A percentile compares a stretch with the other conserved stretches of the same genome.
These are phyloP conservation scores for Iris macrosiphon DNA, from an alignment of 106 monocot species.

Conservation along the genomic window DNA sequence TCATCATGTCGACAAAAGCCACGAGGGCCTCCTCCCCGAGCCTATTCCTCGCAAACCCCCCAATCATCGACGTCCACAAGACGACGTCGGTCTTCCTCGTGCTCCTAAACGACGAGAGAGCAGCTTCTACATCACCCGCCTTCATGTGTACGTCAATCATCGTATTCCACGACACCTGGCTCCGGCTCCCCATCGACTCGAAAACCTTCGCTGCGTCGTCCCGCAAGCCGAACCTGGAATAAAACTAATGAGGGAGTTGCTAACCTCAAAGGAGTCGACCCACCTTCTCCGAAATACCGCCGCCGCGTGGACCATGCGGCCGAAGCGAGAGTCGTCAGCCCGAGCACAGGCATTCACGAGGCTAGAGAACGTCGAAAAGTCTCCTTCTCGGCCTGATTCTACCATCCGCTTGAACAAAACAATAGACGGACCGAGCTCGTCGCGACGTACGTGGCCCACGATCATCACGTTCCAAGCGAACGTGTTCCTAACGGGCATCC, in stretches of 20 bases:
- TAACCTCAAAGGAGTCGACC: conserved; percentile 28
- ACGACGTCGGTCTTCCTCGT: conserved; percentile 47
- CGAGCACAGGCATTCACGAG: conserved; percentile 33
- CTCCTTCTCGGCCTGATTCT: conserved; percentile 19
- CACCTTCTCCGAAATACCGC: conserved; percentile 33
- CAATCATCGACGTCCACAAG: conserved; percentile 60
- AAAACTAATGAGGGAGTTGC: conserved; percentile 60
- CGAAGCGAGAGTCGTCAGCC: conserved; percentile 11
- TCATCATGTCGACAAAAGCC: conserved; percentile 41
- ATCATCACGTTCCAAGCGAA: conserved; percentile 71
- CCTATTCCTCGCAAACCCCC: conserved; percentile 39
- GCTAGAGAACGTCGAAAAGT: conserved; percentile 34
- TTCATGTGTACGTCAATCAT: conserved; percentile 58
- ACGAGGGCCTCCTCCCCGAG: conserved; percentile 35
- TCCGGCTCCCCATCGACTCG: conserved; percentile 25
- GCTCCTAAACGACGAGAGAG: conserved; percentile 30
- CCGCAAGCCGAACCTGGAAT: conserved; percentile 17
- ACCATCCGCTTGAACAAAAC: conserved; percentile 44
- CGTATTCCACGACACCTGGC: conserved; percentile 61
- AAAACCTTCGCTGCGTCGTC: conserved; percentile 36
- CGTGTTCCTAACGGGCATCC: conserved; percentile 32
- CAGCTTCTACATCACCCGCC: conserved; percentile 27
- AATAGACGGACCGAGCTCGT: conserved; percentile 7
- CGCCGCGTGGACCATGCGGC: conserved; percentile 35
- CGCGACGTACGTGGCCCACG: conserved; percentile 22